These are phyloP conservation scores for Acanthamoeba healyi DNA, from an alignment of 208 protist species.

Conservation along the genomic window DNA sequence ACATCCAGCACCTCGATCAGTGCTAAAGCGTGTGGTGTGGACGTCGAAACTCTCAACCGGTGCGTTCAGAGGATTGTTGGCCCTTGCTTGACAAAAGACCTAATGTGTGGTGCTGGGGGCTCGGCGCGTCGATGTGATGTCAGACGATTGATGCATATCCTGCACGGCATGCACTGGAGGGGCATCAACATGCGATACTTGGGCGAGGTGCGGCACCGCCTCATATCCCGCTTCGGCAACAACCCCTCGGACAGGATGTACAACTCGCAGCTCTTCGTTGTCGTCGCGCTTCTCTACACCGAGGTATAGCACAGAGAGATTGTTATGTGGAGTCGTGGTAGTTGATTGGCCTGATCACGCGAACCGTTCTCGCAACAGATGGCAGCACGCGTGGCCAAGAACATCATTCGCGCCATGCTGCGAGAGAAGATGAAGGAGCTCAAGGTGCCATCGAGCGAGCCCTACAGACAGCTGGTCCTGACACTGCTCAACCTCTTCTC, in stretches of 20 bases:
- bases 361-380: conserved; percentile 15
- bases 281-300: conserved; percentile 47
- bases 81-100: no score
- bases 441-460: conserved; percentile 74
- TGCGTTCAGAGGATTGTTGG: no score
- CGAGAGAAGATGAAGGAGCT: conserved; percentile 79
- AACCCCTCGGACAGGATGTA: conserved; percentile 10
- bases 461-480: conserved; percentile 68
- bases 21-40: background rate
- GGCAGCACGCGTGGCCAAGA: conserved; percentile 41
- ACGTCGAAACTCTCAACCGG: conserved; percentile 24
- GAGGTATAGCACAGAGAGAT: no score
- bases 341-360: background rate
- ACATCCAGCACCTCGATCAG: background rate
- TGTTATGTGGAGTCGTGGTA: no score
- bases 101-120: no score
- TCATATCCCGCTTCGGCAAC: conserved; percentile 1
- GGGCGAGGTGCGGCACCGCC: conserved; percentile 33
- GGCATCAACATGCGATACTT: conserved; percentile 61
- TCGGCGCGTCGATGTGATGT: no score
- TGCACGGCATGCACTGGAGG: conserved; percentile 58
- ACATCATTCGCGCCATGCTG: conserved; percentile 68
- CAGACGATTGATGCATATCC: conserved; percentile 31
- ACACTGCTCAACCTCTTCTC: conserved; percentile 73
- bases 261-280: conserved; percentile 2